Evolutionary conservation across 441 rosid species (phyloP).

Genomic region (Rhodomyrtus psidioides): DNA sequence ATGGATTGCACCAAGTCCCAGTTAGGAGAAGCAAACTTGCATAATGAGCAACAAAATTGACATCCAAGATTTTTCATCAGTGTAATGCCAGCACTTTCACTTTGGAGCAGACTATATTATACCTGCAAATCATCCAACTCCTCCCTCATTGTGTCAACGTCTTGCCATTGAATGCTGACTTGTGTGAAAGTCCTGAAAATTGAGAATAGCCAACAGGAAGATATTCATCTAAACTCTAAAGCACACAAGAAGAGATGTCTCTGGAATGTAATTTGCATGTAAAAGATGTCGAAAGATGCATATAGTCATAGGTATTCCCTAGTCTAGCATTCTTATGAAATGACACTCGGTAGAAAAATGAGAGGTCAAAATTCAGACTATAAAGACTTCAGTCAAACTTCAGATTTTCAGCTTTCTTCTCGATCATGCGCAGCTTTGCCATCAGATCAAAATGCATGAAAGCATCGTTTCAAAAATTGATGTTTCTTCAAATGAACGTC

Average conservation of each 20-base stretch:
- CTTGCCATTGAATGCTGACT: constrained; percentile 99
- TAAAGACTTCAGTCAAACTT: background rate
- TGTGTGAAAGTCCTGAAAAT: constrained; percentile 93
- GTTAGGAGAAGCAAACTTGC: background rate
- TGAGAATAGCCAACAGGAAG: constrained; percentile 5
- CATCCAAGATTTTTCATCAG: background rate
- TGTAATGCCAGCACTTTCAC: background rate
- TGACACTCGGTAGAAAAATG: background rate
- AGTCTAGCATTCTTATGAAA: background rate
- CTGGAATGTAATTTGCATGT: background rate
- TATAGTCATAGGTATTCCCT: background rate
- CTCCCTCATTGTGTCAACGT: constrained; percentile 97
- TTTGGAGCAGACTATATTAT: background rate
- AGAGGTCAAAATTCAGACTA: background rate
- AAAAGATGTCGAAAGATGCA: background rate
- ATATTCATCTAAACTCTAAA: background rate
- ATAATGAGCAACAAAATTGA: background rate
- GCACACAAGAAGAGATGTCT: background rate
- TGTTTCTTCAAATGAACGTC: background rate
- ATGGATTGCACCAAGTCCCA: background rate
- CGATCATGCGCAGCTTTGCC: background rate
- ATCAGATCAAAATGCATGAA: background rate
- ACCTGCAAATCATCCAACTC: constrained; percentile 99
- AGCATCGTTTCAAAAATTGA: background rate
- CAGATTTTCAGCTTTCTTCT: background rate